Evolutionary conservation across 805 yeast species (phyloP), one percentile per base, ranked within the genome.

Genomic region (Sporopachydermia lactativora): DNA sequence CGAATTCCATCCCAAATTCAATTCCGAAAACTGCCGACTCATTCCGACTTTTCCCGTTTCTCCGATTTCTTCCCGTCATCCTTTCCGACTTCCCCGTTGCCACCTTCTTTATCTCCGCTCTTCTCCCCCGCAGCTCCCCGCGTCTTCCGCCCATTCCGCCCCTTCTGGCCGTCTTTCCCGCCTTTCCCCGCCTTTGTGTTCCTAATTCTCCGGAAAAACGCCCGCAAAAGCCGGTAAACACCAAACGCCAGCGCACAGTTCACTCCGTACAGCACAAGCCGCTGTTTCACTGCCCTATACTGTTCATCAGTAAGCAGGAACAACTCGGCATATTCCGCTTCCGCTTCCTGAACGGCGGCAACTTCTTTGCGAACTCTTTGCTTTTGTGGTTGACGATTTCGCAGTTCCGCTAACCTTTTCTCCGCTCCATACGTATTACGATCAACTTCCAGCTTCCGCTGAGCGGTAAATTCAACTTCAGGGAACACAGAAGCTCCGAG

Each of bases 191-290:
- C n/a, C n/a, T n/a, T n/a, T n/a, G n/a, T n/a, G n/a, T n/a, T n/a
- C n/a, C n/a, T n/a, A n/a, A n/a, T n/a, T n/a, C n/a, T n/a, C n/a
- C n/a, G n/a, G n/a, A n/a, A n/a, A n/a, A n/a, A n/a, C n/a, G n/a
- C n/a, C n/a, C n/a, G n/a, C n/a, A n/a, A n/a, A 8, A 24, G n/a
- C n/a, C n/a, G 8, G n/a, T 8, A 24, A 24, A n/a, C 31, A 8
- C 8, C 8, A 24, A 8, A 24, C 31, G 31, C 31, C 31, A 24
- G n/a, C 8, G n/a, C 31, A 24, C 8, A 8, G n/a, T 24, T 24
- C 31, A n/a, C n/a, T 24, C 31, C 31, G 31, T 24, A 24, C n/a
- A 24, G n/a, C 31, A 24, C n/a, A 8, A 24, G 31, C 31, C n/a
- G 8, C 31, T 24, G 13, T 24, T 24, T 24, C 13, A 24, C n/a